These are phyloP conservation scores for Zygosaccharomyces pseudobailii DNA, from an alignment of 1,139 yeast species.

Conservation along the genomic window DNA sequence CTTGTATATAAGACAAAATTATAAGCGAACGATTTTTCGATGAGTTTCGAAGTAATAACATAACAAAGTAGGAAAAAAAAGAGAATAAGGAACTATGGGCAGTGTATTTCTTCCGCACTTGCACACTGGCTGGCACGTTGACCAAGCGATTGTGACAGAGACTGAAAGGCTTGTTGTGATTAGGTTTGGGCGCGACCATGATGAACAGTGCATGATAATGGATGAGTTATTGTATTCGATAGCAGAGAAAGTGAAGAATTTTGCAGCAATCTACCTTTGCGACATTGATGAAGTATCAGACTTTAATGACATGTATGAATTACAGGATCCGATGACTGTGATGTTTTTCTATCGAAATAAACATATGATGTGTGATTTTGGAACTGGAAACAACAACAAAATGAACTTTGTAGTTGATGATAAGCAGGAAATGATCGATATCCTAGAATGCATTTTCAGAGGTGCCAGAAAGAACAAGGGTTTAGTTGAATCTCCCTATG, in stretches of 20 bases:
- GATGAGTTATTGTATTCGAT: conserved; percentile 78
- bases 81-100: conserved; percentile 48
- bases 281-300: conserved; percentile 88
- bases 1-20: conserved; percentile 1
- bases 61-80: background rate
- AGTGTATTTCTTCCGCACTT: conserved; percentile 85
- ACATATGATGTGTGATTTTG: conserved; percentile 98
- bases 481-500: conserved; percentile 71
- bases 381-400: conserved; percentile 96
- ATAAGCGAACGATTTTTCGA: conserved; percentile 3
- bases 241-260: conserved; percentile 80
- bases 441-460: conserved; percentile 80
- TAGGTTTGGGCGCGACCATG: conserved; percentile 77
- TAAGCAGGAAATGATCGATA: conserved; percentile 87
- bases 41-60: background rate
- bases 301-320: conserved; percentile 88
- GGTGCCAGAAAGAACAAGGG: conserved; percentile 95
- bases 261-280: conserved; percentile 83
- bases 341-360: conserved; percentile 93
- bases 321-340: conserved; percentile 83
- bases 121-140: conserved; percentile 92
- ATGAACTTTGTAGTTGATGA: conserved; percentile 74
- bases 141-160: conserved; percentile 83
- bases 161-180: conserved; percentile 84
- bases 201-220: conserved; percentile 80